Evolutionary conservation across 495 filamentous ascomycete genomes (phyloP).

Genomic region (Neurospora cerealis): DNA sequence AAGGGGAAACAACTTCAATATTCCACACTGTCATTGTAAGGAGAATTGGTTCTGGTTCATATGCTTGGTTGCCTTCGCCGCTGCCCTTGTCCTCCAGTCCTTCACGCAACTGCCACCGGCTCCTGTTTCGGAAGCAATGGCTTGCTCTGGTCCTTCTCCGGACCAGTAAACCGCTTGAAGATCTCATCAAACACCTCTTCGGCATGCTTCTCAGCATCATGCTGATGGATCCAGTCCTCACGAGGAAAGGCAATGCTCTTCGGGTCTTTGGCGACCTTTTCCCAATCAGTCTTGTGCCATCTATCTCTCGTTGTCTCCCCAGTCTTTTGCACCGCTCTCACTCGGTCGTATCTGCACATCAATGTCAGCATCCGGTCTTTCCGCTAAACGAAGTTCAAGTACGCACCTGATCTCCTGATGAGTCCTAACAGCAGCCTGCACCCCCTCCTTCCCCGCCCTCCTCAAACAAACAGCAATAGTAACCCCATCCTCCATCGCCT

Average conservation of each 20-base stretch:
- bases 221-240: conserved; percentile 44
- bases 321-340: conserved; percentile 40
- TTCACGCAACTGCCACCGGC: neutral
- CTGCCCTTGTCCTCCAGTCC: neutral
- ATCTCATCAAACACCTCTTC: conserved; percentile 40
- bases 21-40: no score
- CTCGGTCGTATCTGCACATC: conserved; percentile 32
- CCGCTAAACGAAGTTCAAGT: neutral
- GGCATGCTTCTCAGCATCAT: conserved; percentile 46
- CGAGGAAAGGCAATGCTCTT: conserved; percentile 43
- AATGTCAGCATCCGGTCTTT: conserved; percentile 2
- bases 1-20: no score
- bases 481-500: conserved; percentile 56
- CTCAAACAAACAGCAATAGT: conserved; percentile 49
- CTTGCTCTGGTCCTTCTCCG: fast-evolving
- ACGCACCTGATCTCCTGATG: conserved; percentile 26
- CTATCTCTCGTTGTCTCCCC: conserved; percentile 43
- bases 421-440: conserved; percentile 34
- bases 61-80: neutral
- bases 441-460: conserved; percentile 41
- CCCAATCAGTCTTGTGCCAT: conserved; percentile 50
- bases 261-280: conserved; percentile 38
- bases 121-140: neutral
- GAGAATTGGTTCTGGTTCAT: neutral
- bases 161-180: conserved; percentile 9